phyloP scores from a whole-genome alignment of 768 basidiomycete species.

The Amanita pallidorosea region DNA sequence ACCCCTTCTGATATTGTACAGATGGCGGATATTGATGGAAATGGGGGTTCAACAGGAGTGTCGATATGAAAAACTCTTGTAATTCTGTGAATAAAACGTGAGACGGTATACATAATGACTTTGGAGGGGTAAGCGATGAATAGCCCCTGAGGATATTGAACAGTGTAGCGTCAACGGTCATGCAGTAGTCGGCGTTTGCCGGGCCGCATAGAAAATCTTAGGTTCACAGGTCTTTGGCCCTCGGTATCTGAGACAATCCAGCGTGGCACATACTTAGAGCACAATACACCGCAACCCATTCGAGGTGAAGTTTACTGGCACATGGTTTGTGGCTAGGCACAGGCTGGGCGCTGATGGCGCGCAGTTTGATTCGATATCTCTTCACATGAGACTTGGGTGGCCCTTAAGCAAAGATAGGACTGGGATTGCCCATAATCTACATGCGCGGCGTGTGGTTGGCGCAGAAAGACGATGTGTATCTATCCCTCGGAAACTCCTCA shows the following conservation, averaged over 20 bases:
- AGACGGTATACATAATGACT: conserved; percentile 28
- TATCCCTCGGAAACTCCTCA: background rate
- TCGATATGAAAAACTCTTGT: conserved; percentile 45
- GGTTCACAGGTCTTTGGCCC: background rate
- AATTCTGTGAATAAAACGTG: conserved; percentile 24
- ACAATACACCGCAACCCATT: too few relatives aligned
- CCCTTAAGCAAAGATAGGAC: background rate
- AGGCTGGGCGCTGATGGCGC: background rate
- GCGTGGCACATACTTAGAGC: background rate
- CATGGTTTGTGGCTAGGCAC: background rate
- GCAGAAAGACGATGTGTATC: background rate
- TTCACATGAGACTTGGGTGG: background rate
- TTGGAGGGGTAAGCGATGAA: conserved; percentile 38
- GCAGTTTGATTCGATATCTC: background rate
- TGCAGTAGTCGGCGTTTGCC: conserved; percentile 1
- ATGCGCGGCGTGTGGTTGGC: background rate
- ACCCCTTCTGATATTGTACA: conserved; percentile 43
- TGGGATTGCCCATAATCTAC: background rate
- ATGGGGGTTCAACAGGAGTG: conserved; percentile 41
- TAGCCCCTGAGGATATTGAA: conserved; percentile 41
- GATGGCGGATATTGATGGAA: conserved; percentile 54
- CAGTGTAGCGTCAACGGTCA: conserved; percentile 19
- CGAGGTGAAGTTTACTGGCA: background rate
- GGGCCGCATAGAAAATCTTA: background rate
- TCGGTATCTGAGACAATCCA: background rate